Conservation (phyloP, 2,329 filamentous ascomycete species). For the Diaporthe eres region DNA sequence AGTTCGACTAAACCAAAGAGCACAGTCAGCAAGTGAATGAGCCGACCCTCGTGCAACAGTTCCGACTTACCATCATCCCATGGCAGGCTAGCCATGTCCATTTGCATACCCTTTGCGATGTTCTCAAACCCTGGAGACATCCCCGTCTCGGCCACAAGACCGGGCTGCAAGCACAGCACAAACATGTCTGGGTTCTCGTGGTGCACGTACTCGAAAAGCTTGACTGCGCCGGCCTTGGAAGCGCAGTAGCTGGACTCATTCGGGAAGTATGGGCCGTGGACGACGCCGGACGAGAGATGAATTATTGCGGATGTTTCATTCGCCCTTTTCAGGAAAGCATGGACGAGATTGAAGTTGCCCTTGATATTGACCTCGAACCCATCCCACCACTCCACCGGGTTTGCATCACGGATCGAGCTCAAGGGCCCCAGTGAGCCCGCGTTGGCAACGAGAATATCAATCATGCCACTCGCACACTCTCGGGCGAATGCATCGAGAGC, state of each 20-base stretch:
- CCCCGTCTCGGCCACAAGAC: slow-evolving; percentile 21
- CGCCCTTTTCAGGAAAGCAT: not conserved
- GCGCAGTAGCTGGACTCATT: slow-evolving; percentile 31
- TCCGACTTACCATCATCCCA: slow-evolving; percentile 16
- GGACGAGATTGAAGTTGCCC: slow-evolving; percentile 28
- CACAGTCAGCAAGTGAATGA: not conserved
- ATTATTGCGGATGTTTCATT: not conserved
- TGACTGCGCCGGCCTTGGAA: slow-evolving; percentile 25
- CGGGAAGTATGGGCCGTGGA: slow-evolving; percentile 25
- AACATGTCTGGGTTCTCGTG: slow-evolving; percentile 24
- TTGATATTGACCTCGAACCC: slow-evolving; percentile 11
- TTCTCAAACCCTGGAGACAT: slow-evolving; percentile 20
- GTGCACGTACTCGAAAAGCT: slow-evolving; percentile 33
- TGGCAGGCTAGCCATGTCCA: slow-evolving; percentile 12
- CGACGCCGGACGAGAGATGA: slow-evolving; percentile 5
- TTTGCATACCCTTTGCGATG: slow-evolving; percentile 6
- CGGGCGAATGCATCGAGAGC: not conserved
- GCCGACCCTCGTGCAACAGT: not conserved
- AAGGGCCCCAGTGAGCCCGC: not conserved
- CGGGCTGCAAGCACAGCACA: slow-evolving; percentile 26
- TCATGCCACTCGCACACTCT: not conserved
- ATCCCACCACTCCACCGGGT: not conserved
- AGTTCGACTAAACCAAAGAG: slow-evolving; percentile 41
- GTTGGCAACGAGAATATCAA: slow-evolving; percentile 6
- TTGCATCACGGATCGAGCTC: not conserved